Base-by-base conservation (phyloP, 192 early-diverging fungal genomes). In the Podila minutissima region DNA sequence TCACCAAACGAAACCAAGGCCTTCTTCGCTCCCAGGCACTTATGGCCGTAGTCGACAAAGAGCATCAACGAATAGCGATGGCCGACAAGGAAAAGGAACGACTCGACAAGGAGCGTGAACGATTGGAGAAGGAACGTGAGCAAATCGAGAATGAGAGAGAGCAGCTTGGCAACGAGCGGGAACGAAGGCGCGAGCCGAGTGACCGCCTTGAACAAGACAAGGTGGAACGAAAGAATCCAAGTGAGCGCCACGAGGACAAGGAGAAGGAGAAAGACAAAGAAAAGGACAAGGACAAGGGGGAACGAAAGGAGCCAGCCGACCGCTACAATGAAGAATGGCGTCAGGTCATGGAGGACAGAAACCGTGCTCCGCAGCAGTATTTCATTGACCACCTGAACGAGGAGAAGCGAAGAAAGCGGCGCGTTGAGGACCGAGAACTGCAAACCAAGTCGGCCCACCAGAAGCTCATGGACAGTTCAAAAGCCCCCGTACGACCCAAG, bases 371-470 rank as follows among this genome's bases (percentile, higher is more conserved):
- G 11, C 77, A 73, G 37, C 77, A 73, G 35, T 59, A 64, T 59
- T 57, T 69, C 59, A 73, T 81, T 19, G 77, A 81, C 24, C 77
- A 66, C 12, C 19, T 73, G 53, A 73, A 72, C 46, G 71, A 81
- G 17, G 77, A 81, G 59, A 72, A 55, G 41, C 71, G 71, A 15
- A 26, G 62, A 13, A 68, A 65, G 31, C 48, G 67, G 19, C 77
- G 71, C 8, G 66, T 73, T 6, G 17, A 63, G 19, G 77, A 81
- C 22, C 66, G 77, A 13, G 77, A 81, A 62, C 22, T 81, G 46
- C 77, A 81, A 26, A 67, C 37, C 61, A 63, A 67, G 29, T 28
- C 49, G 11, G 24, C 62, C 5, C 68, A 72, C 55, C 69, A 72
- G 28, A 67, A 63, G 19, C 77, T 63, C 13, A 19, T 50, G 48